Conservation (phyloP, 164 flowering plant genomes). For the Nelumbo lutea region DNA sequence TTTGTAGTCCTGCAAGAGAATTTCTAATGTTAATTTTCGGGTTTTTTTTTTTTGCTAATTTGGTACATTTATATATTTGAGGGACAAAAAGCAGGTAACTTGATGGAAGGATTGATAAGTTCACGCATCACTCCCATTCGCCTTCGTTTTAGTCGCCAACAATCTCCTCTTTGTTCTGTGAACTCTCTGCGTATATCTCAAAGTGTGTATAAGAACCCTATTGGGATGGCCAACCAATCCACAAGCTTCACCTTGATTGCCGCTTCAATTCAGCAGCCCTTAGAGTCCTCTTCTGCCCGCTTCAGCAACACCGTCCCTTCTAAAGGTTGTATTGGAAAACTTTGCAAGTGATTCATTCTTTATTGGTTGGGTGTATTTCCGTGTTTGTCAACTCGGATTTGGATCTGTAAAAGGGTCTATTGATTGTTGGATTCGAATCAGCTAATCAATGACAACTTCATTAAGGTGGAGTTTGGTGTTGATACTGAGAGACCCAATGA, state of each 20-base stretch:
- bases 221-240: constrained; percentile 23
- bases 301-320: constrained; percentile 43
- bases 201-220: constrained; percentile 8
- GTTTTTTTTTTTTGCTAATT: too few species aligned
- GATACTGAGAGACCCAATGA: background rate
- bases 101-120: constrained; percentile 48
- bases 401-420: too few species aligned
- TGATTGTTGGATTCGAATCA: too few species aligned
- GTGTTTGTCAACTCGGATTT: too few species aligned
- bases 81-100: constrained; percentile 12
- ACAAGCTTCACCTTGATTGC: constrained; percentile 22
- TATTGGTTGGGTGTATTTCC: too few species aligned
- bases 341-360: too few species aligned
- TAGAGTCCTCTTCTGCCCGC: constrained; percentile 18
- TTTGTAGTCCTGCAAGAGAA: too few species aligned
- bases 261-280: constrained; percentile 38
- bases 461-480: background rate
- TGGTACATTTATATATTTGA: too few species aligned
- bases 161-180: constrained; percentile 9
- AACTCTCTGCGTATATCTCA: constrained; percentile 14
- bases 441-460: too few species aligned
- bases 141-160: constrained; percentile 9
- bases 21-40: too few species aligned
- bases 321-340: constrained; percentile 28
- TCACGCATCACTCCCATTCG: constrained; percentile 20